phyloP scores from a whole-genome alignment of 2,329 filamentous ascomycete genomes.

The Phaeosphaeriaceae sp. region DNA sequence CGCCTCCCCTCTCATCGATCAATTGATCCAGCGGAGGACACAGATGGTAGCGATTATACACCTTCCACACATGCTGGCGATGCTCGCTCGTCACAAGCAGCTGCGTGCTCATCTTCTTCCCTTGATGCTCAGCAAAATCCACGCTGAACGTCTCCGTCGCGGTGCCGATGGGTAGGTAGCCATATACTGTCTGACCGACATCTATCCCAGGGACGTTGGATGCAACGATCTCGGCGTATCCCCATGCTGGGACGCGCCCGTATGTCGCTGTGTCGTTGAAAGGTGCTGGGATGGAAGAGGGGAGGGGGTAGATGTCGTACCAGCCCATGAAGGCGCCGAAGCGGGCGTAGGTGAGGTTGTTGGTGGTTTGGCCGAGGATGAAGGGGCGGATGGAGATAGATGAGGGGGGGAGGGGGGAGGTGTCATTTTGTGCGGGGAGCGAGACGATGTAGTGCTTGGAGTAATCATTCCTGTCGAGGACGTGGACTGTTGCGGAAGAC shows the following conservation, averaged over 20 bases:
- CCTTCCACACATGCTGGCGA: constrained; percentile 47
- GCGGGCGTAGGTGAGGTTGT: constrained; percentile 31
- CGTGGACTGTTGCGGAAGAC: too few relatives aligned
- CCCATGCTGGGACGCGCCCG: constrained; percentile 59
- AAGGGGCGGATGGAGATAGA: constrained; percentile 27
- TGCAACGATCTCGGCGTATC: constrained; percentile 53
- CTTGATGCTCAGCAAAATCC: constrained; percentile 22
- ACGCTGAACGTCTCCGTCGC: constrained; percentile 50
- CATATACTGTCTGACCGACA: constrained; percentile 49
- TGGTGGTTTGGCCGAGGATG: constrained; percentile 32
- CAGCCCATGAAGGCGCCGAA: constrained; percentile 35
- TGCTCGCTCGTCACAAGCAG: constrained; percentile 50
- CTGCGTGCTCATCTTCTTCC: constrained; percentile 25
- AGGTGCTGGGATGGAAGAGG: constrained; percentile 41
- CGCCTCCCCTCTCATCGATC: neutral
- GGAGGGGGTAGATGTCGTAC: constrained; percentile 57
- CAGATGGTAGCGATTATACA: constrained; percentile 56
- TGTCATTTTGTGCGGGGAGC: too few relatives aligned
- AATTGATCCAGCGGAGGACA: constrained; percentile 7
- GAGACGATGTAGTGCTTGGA: too few relatives aligned
- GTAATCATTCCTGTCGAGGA: too few relatives aligned
- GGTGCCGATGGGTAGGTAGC: constrained; percentile 54
- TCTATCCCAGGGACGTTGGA: constrained; percentile 48
- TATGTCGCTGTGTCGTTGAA: constrained; percentile 51
- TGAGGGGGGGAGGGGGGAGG: constrained; percentile 17